Base-by-base conservation (phyloP, 192 early-diverging fungal species). In the Dimargaris xerosporica region DNA sequence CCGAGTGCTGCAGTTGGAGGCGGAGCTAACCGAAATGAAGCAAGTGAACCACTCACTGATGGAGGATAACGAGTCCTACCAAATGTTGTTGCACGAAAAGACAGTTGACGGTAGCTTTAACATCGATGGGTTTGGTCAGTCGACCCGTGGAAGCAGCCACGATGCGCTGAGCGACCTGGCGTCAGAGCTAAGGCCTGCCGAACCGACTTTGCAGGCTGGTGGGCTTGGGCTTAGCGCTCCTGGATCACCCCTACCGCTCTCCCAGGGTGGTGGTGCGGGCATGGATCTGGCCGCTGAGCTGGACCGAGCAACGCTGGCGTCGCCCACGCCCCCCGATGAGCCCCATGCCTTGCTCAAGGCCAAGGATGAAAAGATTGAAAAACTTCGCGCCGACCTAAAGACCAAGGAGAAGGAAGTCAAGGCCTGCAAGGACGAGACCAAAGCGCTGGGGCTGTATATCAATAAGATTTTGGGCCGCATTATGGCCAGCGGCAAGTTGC, bases 31-130 rank as follows among this genome's bases (percentile, higher is more conserved):
- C 44, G 82, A 87, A 68, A 74, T 86, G 10, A 77, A 78, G 34
- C 78, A 84, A 54, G 66, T 90, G 56, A 86, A 86, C 62, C 75
- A 73, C 65, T 73, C 80, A 19, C 73, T 90, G 60, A 80, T 80
- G 78, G 85, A 91, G 63, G 88, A 88, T 59, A 91, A 86, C 74
- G 88, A 88, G 67, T 79, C 82, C 59, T 88, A 83, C 72, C 88
- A 91, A 67, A 66, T 87, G 47, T 69, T 91, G 43, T 65, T 91
- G 67, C 84, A 86, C 64, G 87, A 88, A 76, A 85, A 80, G 65
- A 86, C 88, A 6, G 84, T 91, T 67, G 84, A 79, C 69, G 88
- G 88, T 62, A 85, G 85, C 52, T 82, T 90, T 47, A 80, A 79
- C 28, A 65, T 78, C 47, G 67, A 21, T n/a, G 54, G 28, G 15